Percentiles rank a stretch among this genome's conserved stretches.
These are phyloP conservation scores for Parascedosporium putredinis DNA, from an alignment of 2,329 filamentous ascomycete genomes.

Conservation along the genomic window DNA sequence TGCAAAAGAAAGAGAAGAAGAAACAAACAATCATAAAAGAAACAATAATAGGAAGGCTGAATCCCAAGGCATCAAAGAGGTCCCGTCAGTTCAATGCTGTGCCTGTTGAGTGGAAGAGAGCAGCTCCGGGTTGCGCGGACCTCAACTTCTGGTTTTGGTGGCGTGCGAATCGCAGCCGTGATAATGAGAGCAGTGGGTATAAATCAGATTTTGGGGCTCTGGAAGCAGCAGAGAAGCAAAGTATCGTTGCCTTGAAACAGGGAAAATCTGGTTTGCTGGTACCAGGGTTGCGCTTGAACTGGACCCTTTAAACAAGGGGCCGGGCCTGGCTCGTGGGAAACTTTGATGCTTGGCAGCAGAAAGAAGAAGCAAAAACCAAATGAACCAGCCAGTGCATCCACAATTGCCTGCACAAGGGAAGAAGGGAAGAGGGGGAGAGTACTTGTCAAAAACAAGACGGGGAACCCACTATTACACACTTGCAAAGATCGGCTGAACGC, in stretches of 20 bases:
- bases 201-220: background rate
- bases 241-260: background rate
- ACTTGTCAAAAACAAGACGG: too few relatives aligned
- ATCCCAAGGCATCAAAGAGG: too few relatives aligned
- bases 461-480: too few relatives aligned
- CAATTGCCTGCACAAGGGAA: too few relatives aligned
- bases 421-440: too few relatives aligned
- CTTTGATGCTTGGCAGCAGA: background rate
- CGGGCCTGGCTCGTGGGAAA: background rate
- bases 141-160: background rate
- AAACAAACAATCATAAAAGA: too few relatives aligned
- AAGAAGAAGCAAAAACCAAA: background rate
- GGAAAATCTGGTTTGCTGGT: background rate
- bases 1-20: too few relatives aligned
- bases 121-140: background rate
- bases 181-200: background rate
- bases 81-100: too few relatives aligned
- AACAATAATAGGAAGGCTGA: too few relatives aligned
- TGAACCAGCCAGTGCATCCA: too few relatives aligned
- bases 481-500: too few relatives aligned
- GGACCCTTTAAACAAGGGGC: background rate
- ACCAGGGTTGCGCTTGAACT: conserved; percentile 1
- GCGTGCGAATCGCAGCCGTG: background rate
- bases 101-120: too few relatives aligned
- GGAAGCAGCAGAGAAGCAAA: background rate